Conservation (phyloP, 129 eudicot genomes). For the Helichrysum umbraculigerum region DNA sequence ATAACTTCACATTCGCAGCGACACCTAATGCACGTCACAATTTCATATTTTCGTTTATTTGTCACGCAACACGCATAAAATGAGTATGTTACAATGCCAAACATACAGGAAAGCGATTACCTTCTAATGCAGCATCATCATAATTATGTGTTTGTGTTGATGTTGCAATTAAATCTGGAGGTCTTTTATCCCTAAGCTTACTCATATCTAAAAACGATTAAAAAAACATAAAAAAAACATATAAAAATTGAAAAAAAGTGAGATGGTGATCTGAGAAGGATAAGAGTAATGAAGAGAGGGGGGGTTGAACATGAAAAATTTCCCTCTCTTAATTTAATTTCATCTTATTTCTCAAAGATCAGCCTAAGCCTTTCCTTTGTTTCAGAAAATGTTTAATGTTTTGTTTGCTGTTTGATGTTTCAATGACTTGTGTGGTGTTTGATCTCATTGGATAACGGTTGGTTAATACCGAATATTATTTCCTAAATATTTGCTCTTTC, state of each 20-base stretch:
- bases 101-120: constrained; percentile 13
- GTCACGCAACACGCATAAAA: neutral
- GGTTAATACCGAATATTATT: constrained; percentile 17
- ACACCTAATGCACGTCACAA: constrained; percentile 51
- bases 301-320: constrained; percentile 8
- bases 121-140: constrained; percentile 46
- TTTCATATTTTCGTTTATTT: neutral
- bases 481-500: constrained; percentile 25
- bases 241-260: neutral
- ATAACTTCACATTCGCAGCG: constrained; percentile 71
- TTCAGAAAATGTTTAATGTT: constrained; percentile 25
- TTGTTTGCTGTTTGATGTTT: constrained; percentile 28
- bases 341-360: constrained; percentile 34
- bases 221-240: neutral
- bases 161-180: constrained; percentile 33
- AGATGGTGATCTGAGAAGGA: constrained; percentile 35
- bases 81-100: neutral
- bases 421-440: constrained; percentile 31
- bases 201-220: constrained; percentile 25
- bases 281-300: constrained; percentile 37
- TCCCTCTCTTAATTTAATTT: constrained; percentile 32
- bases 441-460: constrained; percentile 27
- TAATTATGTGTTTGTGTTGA: constrained; percentile 34
- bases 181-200: constrained; percentile 38
- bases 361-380: constrained; percentile 32